These are phyloP conservation scores for Capronia epimyces DNA, from an alignment of 2,329 filamentous ascomycete species.

Conservation along the genomic window DNA sequence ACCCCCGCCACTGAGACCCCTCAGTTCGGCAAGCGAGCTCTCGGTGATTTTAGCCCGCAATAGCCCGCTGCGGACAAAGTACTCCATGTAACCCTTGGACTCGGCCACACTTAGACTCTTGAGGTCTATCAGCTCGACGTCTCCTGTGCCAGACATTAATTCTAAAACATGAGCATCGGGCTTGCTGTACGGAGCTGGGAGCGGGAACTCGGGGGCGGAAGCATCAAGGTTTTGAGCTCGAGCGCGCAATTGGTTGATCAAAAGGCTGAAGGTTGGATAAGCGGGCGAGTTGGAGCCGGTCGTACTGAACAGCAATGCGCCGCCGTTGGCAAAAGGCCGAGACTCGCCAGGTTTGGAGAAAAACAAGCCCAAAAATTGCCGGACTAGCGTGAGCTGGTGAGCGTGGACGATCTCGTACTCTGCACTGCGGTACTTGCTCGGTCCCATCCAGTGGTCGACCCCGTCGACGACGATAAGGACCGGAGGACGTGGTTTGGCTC, in stretches of 20 bases:
- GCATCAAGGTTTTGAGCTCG: constrained; percentile 34
- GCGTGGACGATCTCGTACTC: constrained; percentile 72
- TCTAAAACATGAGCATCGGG: constrained; percentile 51
- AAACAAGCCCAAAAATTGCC: constrained; percentile 68
- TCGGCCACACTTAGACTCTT: constrained; percentile 68
- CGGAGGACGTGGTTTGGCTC: constrained; percentile 49
- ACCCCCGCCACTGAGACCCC: constrained; percentile 74
- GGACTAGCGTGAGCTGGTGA: constrained; percentile 72
- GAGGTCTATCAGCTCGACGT: constrained; percentile 48
- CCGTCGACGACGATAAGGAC: constrained; percentile 75
- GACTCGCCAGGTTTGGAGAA: constrained; percentile 46
- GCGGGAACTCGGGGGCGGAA: constrained; percentile 39
- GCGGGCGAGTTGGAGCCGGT: constrained; percentile 64
- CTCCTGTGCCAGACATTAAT: constrained; percentile 29
- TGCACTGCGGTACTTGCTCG: constrained; percentile 68
- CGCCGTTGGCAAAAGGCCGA: constrained; percentile 60
- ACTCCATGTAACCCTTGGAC: constrained; percentile 77
- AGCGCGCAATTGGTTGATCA: constrained; percentile 50
- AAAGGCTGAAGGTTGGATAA: constrained; percentile 63
- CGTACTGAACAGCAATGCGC: constrained; percentile 69
- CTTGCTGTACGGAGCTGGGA: constrained; percentile 49
- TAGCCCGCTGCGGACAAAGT: constrained; percentile 83
- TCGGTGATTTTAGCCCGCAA: constrained; percentile 66
- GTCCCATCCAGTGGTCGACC: constrained; percentile 72
- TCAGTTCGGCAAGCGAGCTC: constrained; percentile 68